Evolutionary conservation across 768 basidiomycete species (phyloP), one percentile per base, ranked within the genome.

Genomic region (Mycena amicta): DNA sequence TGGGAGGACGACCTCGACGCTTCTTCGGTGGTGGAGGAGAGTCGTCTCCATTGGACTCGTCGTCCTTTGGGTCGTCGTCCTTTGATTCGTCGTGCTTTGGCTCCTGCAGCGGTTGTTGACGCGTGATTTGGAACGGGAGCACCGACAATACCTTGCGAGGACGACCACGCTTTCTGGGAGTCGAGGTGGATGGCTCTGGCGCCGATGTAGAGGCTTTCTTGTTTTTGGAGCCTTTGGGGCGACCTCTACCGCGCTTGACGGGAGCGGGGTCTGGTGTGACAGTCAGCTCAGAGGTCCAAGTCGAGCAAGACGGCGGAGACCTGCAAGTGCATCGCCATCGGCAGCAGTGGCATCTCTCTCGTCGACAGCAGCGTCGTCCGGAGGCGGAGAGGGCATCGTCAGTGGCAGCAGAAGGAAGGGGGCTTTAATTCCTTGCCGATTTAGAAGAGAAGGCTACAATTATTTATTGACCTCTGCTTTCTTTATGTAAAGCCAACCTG

Each of bases 201-300:
- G 74, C 67, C 47, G 74, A 55, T 16, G 73, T 61, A 27, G 74
- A 65, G 6, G 72, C 57, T 61, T 81, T 82, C 77, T 85, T 80
- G 73, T 86, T 83, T 77, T 91, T 95, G 74, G 90, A 92, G 66
- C 93, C 93, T 72, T 88, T 92, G 60, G 94, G 94, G 64, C 94
- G 86, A 53, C 94, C 94, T 47, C 94, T 83, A 68, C 90, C 86
- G 67, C 93, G 87, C 78, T 93, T 95, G 60, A 70, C 66, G 40
- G 83, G 79, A 45, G 68, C 69, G 60, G 76, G 71, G 69, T 76
- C 78, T 75, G 68, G 57, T 57, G 61, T 67, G 52, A 67, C n/a
- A n/a, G n/a, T n/a, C n/a, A n/a, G n/a, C n/a, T n/a, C n/a, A n/a
- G n/a, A n/a, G n/a, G n/a, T n/a, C n/a, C n/a, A n/a, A n/a, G n/a